A percentile compares a stretch with the other conserved stretches of the same genome.
These are phyloP conservation scores for Alternaria tenuissima DNA, from an alignment of 2,329 filamentous ascomycete genomes.

Conservation along the genomic window DNA sequence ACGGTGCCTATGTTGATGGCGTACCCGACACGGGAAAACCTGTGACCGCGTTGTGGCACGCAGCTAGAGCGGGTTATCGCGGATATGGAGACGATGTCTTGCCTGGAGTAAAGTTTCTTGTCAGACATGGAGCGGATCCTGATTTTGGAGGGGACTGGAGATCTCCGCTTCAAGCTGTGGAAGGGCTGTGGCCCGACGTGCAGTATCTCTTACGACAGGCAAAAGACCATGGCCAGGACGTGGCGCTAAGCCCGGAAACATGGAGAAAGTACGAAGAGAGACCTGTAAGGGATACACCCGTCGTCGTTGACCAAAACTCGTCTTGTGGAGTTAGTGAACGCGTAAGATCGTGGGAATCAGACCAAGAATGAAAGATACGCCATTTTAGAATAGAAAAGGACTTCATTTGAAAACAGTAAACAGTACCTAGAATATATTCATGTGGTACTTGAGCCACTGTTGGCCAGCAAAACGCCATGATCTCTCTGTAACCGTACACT, in stretches of 20 bases:
- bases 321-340: not conserved
- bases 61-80: not conserved
- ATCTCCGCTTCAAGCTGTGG: slow-evolving; percentile 1
- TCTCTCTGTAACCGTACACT: slow-evolving; percentile 1
- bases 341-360: not conserved
- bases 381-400: not conserved
- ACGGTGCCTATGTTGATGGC: slow-evolving; percentile 1
- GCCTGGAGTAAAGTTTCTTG: slow-evolving; percentile 1
- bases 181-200: not conserved
- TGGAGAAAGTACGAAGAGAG: not conserved
- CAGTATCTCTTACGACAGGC: not conserved
- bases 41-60: not conserved
- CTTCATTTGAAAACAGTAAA: not conserved
- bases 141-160: not conserved
- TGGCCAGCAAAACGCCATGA: slow-evolving; percentile 6
- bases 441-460: not conserved
- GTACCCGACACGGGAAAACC: not conserved
- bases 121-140: slow-evolving; percentile 4
- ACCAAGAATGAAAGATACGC: not conserved
- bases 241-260: not conserved
- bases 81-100: not conserved
- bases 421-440: not conserved
- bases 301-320: not conserved
- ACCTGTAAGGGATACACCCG: too few species aligned
- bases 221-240: not conserved